These are phyloP conservation scores for Lepidium campestre DNA, from an alignment of 441 rosid species.

Conservation along the genomic window DNA sequence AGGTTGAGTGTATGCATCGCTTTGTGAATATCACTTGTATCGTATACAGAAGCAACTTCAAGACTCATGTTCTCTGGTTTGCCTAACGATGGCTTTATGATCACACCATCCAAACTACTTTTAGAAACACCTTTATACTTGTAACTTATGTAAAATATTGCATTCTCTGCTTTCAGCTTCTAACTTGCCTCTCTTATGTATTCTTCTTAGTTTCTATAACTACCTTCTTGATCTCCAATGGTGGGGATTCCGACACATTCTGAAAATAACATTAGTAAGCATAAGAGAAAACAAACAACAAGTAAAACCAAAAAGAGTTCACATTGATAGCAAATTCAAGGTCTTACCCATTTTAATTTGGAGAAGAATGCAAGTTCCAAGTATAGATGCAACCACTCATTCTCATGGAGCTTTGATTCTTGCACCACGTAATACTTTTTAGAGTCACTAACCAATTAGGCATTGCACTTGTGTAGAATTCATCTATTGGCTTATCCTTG, in stretches of 20 bases:
- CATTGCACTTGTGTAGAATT: background rate
- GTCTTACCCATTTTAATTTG: background rate
- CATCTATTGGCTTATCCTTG: background rate
- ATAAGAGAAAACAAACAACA: background rate
- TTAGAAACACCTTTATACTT: background rate
- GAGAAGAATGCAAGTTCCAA: background rate
- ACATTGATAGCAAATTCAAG: background rate
- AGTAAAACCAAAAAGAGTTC: background rate
- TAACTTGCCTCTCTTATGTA: background rate
- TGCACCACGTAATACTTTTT: background rate
- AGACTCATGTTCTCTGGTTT: background rate
- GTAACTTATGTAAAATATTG: conserved; percentile 10
- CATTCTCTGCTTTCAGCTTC: background rate
- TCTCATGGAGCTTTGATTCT: background rate
- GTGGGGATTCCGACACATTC: background rate
- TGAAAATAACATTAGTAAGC: background rate
- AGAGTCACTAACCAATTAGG: background rate
- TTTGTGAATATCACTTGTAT: too few species aligned
- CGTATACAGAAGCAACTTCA: background rate
- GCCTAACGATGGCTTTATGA: background rate
- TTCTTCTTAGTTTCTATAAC: conserved; percentile 14
- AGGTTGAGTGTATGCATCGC: too few species aligned
- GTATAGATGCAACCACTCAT: conserved; percentile 11
- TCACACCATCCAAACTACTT: background rate
- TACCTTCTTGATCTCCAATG: conserved; percentile 6